Conservation (phyloP, 805 yeast species). For the Yarrowia keelungensis region DNA sequence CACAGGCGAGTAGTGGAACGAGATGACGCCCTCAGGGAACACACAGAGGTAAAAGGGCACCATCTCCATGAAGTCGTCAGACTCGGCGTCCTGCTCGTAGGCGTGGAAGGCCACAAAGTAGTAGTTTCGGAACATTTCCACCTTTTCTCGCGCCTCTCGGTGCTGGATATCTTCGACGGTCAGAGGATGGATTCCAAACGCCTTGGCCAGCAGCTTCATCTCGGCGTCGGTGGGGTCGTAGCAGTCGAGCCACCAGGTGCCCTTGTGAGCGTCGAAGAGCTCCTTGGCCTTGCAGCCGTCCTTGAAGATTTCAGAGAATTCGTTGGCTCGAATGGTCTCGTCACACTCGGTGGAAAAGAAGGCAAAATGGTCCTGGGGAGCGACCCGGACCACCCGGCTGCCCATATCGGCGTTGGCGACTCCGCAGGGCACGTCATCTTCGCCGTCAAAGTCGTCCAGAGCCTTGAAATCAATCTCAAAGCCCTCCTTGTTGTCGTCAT, state of each 20-base stretch:
- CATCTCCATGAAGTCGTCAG: slow-evolving; percentile 79
- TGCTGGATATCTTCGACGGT: slow-evolving; percentile 96
- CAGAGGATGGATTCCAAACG: slow-evolving; percentile 96
- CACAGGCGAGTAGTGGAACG: slow-evolving; percentile 67
- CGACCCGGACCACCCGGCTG: slow-evolving; percentile 6
- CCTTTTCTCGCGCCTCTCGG: slow-evolving; percentile 97
- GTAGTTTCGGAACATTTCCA: slow-evolving; percentile 86
- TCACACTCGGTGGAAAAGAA: slow-evolving; percentile 83
- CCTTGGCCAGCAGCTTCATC: slow-evolving; percentile 89
- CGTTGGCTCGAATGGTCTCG: slow-evolving; percentile 89
- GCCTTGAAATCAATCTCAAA: slow-evolving; percentile 31
- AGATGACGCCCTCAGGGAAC: slow-evolving; percentile 63
- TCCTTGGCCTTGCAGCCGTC: slow-evolving; percentile 67
- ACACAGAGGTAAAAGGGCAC: slow-evolving; percentile 67
- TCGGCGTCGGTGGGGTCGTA: slow-evolving; percentile 93
- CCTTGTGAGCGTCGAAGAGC: slow-evolving; percentile 73
- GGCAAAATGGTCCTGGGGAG: slow-evolving; percentile 78
- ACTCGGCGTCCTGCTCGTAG: slow-evolving; percentile 82
- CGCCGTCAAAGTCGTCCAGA: slow-evolving; percentile 6
- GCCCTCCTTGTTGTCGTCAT: slow-evolving; percentile 38
- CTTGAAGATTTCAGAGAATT: slow-evolving; percentile 73
- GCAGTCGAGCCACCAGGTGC: slow-evolving; percentile 99
- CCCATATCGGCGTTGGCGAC: not conserved
- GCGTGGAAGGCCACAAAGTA: slow-evolving; percentile 98
- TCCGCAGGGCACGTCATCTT: slow-evolving; percentile 20